A percentile compares a stretch with the other conserved stretches of the same genome.
Conservation (phyloP, 208 protist genomes). For the Histomonas meleagridis region DNA sequence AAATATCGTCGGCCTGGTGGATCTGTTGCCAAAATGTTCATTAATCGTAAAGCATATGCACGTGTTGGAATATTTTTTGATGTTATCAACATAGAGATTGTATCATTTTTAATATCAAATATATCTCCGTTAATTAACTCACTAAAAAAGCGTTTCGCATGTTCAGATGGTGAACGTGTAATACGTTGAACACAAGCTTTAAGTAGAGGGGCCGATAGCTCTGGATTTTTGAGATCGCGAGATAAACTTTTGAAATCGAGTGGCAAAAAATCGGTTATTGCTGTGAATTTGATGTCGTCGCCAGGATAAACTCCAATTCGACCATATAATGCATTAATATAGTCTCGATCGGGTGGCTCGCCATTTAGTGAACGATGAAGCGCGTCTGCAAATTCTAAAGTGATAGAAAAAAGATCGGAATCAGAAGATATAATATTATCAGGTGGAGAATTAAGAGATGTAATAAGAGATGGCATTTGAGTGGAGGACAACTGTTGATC, state of each 20-base stretch:
- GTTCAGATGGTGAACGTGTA: not conserved
- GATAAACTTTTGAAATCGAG: not conserved
- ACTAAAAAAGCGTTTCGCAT: not conserved
- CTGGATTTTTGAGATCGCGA: not conserved
- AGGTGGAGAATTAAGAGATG: not conserved
- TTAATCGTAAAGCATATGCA: not conserved
- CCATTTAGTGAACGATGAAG: not conserved
- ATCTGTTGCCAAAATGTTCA: slow-evolving; percentile 6
- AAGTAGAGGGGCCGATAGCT: not conserved
- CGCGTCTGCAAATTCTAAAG: not conserved
- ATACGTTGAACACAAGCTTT: not conserved
- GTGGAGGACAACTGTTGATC: not conserved
- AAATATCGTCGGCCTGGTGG: not conserved
- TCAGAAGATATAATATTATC: not conserved
- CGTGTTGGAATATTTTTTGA: not conserved
- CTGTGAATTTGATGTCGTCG: not conserved
- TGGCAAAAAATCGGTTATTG: not conserved
- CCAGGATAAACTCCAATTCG: not conserved
- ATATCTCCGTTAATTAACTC: not conserved
- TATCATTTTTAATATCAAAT: not conserved
- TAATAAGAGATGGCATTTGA: not conserved
- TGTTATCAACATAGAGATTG: not conserved
- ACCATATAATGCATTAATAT: not conserved
- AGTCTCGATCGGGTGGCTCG: not conserved
- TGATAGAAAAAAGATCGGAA: not conserved